phyloP scores from a whole-genome alignment of 2,329 filamentous ascomycete species.

The Fusarium musae region DNA sequence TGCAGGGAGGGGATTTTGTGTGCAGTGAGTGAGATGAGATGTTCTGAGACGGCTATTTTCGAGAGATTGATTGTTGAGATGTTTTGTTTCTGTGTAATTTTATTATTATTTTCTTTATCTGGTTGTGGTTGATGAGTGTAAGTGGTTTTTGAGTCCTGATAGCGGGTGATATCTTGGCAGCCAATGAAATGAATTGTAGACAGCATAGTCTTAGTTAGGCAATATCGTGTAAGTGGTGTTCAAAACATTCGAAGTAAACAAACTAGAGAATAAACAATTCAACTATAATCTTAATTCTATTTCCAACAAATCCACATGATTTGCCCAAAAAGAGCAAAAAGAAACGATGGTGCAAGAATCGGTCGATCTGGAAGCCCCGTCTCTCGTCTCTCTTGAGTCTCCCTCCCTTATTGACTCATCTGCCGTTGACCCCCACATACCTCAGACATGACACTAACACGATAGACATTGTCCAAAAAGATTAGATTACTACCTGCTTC shows the following conservation, averaged over 20 bases:
- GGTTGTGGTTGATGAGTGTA: constrained; percentile 2
- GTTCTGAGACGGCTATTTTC: constrained; percentile 10
- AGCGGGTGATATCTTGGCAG: neutral
- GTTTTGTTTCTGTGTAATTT: constrained; percentile 13
- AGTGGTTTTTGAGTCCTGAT: constrained; percentile 12
- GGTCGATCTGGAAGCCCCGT: constrained; percentile 21
- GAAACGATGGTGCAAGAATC: constrained; percentile 8
- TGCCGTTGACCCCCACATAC: neutral
- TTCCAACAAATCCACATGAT: neutral
- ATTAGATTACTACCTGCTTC: neutral
- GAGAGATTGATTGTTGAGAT: neutral
- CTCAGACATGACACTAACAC: neutral
- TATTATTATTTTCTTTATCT: neutral
- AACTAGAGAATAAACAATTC: neutral
- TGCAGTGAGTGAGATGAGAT: neutral
- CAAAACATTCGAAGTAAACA: neutral
- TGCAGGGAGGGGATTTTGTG: constrained; percentile 11
- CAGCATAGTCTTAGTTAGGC: neutral
- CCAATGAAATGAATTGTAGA: neutral
- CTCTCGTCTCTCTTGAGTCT: neutral
- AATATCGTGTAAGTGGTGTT: neutral
- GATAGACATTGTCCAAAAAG: constrained; percentile 8
- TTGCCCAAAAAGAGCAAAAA: neutral
- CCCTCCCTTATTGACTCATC: constrained; percentile 22
- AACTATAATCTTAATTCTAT: neutral